Base-by-base conservation (phyloP, 306 rosid species). In the Begonia masoniana region DNA sequence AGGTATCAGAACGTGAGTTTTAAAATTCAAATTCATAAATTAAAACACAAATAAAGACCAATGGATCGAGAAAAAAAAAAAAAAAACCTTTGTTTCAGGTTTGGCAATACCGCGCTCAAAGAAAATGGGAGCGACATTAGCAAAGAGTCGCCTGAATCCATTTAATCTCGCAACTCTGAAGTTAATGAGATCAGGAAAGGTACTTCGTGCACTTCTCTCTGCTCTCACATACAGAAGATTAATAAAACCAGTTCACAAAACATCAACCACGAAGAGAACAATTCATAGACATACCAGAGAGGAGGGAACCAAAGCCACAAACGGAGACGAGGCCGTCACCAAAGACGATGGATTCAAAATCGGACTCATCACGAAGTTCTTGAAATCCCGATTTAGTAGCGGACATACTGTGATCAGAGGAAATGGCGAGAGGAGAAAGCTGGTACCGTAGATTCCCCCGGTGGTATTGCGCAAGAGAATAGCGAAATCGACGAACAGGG, bases 71-170 rank as follows among this genome's bases (percentile, higher is more conserved):
- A n/a, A 26, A 2, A 26, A 2, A 2, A 31, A 31, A 31, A 51
- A n/a, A 31, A 57, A 17, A 60, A 89, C 95, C 97, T 76, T 82
- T 48, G 94, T 85, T 72, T 89, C 91, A 1, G 84, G 91, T 19
- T 75, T 89, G 56, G 97, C 97, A 62, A 89, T 89, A 31, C 88
- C 85, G 31, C 97, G 95, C 74, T 89, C 97, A 58, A 89, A 85
- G 85, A 85, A 85, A 62, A 85, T 54, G 9, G 95, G 97, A 65
- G 95, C 91, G 10, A 61, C 82, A 66, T 91, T 92, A 47, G 80
- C 94, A 50, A 78, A 91, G 24, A 78, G 78, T 39, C 96, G 95
- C 13, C 88, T 83, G 41, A 91, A 91, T 7, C 80, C 68, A 60
- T 72, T 82, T 78, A 91, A 58, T 56, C 65, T 69, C 2, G 81